Base-by-base conservation (phyloP, 768 basidiomycete genomes). In the Leucocoprinus leucothites region DNA sequence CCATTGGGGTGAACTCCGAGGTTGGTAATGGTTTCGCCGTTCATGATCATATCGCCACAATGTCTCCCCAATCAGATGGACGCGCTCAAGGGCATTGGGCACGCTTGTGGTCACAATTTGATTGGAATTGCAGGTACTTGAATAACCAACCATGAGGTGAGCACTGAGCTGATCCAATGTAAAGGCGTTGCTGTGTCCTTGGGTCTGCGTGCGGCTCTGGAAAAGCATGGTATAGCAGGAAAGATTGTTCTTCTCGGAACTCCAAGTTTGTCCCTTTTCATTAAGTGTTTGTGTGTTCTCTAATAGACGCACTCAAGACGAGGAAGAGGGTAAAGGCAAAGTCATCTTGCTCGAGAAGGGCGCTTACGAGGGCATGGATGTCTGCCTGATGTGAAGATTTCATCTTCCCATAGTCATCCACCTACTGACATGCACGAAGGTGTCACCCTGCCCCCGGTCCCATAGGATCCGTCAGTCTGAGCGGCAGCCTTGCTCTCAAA, bases 401-500 rank as follows among this genome's bases (percentile, higher is more conserved):
- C 16, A 35, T 24, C 13, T 43, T 40, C 4, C 13, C 31, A 31
- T 31, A 11, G 31, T 31, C 11, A 5, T 31, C 31, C 5, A 5
- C 6, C 11, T 31, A 11, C 11, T 11, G 11, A 31, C 11, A 31
- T 31, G 11, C 31, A 31, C 11, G 31, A 31, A 31, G 31, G 31
- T 91, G 86, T 60, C 90, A 91, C 61, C 88, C 91, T 18, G 87
- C 86, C 41, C 85, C 89, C 11, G 90, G 91, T 1, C 89, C 89
- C 1, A 75, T 82, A 6, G 77, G 79, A 5, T 86, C 84, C 3
- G 80, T 86, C 38, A 87, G 83, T 57, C 71, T 92, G 34, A 81
- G 77, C 46, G 74, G 82, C 57, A 82, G 75, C 60, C 76, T 91
- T 3, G 88, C 91, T 1, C 57, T 90, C n/a, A 76, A 85, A 51